These are phyloP conservation scores for Hemileccinum impolitum DNA, from an alignment of 768 basidiomycete genomes.

Conservation along the genomic window DNA sequence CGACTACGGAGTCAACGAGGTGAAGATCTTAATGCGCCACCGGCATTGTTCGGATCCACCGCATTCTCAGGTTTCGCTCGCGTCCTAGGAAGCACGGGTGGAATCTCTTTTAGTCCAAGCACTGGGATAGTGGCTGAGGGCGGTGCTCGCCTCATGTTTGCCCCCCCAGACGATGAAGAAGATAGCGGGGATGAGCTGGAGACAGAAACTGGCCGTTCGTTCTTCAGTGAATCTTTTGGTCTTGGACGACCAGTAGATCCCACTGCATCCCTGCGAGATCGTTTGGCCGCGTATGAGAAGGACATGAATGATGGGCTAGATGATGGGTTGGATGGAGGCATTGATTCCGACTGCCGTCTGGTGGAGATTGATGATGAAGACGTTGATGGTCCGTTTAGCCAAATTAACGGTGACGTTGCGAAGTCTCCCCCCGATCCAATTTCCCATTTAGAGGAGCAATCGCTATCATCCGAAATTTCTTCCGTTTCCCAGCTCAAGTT, in stretches of 20 bases:
- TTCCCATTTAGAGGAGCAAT: conserved; percentile 15
- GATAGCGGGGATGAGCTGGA: conserved; percentile 52
- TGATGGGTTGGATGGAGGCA: conserved; percentile 20
- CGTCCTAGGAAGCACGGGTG: conserved; percentile 53
- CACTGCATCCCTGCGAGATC: conserved; percentile 54
- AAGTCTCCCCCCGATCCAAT: conserved; percentile 28
- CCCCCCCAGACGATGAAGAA: conserved; percentile 55
- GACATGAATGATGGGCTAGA: conserved; percentile 38
- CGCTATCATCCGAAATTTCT: conserved; percentile 42
- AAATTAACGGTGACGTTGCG: conserved; percentile 32
- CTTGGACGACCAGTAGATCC: conserved; percentile 47
- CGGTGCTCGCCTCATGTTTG: conserved; percentile 56
- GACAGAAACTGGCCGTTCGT: conserved; percentile 36
- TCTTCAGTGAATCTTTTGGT: conserved; percentile 49
- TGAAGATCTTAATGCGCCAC: conserved; percentile 26
- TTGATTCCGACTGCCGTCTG: conserved; percentile 21
- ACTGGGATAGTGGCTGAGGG: conserved; percentile 48
- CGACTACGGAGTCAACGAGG: conserved; percentile 36
- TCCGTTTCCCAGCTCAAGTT: conserved; percentile 42
- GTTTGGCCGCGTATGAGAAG: conserved; percentile 61
- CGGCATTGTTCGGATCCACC: conserved; percentile 33
- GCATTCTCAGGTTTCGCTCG: conserved; percentile 50
- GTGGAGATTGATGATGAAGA: conserved; percentile 36
- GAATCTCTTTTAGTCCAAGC: conserved; percentile 64
- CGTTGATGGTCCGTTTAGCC: conserved; percentile 26